Evolutionary conservation across 768 basidiomycete genomes (phyloP), one percentile per base, ranked within the genome.

Genomic region (Tephrocybe sp.): DNA sequence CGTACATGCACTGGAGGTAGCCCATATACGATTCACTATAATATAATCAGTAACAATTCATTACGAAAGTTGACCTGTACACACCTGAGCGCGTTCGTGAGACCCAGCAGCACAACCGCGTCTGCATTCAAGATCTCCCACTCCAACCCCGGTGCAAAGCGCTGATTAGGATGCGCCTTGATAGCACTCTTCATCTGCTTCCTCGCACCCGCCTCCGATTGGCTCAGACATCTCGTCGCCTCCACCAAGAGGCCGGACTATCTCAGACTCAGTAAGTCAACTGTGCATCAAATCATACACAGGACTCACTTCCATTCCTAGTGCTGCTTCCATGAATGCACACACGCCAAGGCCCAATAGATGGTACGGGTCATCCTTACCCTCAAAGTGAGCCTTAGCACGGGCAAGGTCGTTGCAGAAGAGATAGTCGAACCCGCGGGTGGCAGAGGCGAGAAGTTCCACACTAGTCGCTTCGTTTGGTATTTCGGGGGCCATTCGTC

Each of bases 61-160:
- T n/a, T n/a, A n/a, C n/a, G 17, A 30, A 30, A 30, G 11, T 5
- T 30, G 18, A 26, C 11, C 14, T 41, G 32, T 7, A 65, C 78
- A 18, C 56, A 87, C 88, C 81, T 83, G 34, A 90, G 66, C 8
- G 85, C 88, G 58, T 85, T 79, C 0, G 84, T 86, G 46, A 92
- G 67, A 0, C 88, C 90, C 5, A 85, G 72, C 33, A 92, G 65
- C 4, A 92, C 79, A 6, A 85, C 76, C 0, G 84, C 79, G 59
- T 92, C 90, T 0, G 90, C 85, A 56, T 84, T 79, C 10, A 91
- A 63, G 33, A 92, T 76, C 59, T 92, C 90, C 78, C 83, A 92
- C 58, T 92, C 89, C 7, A 85, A 63, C 6, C 86, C 88, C 1
- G 84, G 69, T 3, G 77, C 64, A 62, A 86, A 89, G 11, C 69